These are phyloP conservation scores for Neurospora sp. DNA, from an alignment of 495 filamentous ascomycete genomes.

Conservation along the genomic window DNA sequence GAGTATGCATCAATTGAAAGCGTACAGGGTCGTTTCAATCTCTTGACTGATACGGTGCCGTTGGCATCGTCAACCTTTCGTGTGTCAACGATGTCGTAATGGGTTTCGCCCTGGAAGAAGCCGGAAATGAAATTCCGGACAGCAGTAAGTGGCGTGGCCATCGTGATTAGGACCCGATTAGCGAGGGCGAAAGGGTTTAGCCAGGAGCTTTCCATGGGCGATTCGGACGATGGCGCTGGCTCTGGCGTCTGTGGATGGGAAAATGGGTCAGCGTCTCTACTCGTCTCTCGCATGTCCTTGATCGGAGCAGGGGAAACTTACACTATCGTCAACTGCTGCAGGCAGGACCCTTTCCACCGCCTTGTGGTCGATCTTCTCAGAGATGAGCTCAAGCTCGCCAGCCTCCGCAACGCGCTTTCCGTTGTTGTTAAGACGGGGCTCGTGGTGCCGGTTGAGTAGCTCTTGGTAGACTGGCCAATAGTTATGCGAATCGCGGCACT, in stretches of 20 bases:
- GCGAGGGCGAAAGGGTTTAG: not conserved
- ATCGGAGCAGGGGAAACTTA: not conserved
- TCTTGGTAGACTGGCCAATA: constrained; percentile 3
- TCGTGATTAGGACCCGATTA: not conserved
- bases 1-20: not conserved
- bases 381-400: constrained; percentile 16
- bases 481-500: constrained; percentile 5
- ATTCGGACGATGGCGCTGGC: not conserved
- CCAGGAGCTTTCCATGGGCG: not conserved
- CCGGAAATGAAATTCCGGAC: not conserved
- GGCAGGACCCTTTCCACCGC: not conserved
- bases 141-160: not conserved
- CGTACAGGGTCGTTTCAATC: constrained; percentile 16
- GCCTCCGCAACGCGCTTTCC: constrained; percentile 18
- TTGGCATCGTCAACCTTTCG: constrained; percentile 1
- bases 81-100: constrained; percentile 11
- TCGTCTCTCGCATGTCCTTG: constrained; percentile 10
- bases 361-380: constrained; percentile 5
- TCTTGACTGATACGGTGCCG: constrained; percentile 15
- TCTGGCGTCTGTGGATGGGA: not conserved
- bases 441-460: not conserved
- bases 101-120: not conserved
- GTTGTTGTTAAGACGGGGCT: constrained; percentile 1
- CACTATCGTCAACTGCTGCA: not conserved
- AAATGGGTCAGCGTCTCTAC: constrained; percentile 2